These are phyloP conservation scores for Magnusiomyces suaveolens DNA, from an alignment of 1,139 yeast species.

Conservation along the genomic window DNA sequence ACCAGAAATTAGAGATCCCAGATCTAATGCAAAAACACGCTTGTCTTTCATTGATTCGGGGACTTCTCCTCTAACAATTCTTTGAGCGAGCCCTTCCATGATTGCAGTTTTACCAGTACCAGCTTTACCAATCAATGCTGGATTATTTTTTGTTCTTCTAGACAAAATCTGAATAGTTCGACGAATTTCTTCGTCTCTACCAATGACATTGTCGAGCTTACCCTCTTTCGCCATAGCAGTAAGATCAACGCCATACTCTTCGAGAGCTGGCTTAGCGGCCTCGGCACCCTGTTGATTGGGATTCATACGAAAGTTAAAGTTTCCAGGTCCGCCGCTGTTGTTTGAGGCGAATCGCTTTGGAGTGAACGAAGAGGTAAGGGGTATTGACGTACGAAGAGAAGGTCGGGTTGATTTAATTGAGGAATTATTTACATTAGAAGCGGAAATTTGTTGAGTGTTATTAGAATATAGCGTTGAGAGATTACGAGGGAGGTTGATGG, in stretches of 20 bases:
- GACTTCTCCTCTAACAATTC: conserved; percentile 83
- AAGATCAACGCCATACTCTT: conserved; percentile 73
- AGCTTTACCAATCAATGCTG: conserved; percentile 87
- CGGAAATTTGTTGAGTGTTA: neutral
- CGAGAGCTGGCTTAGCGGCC: conserved; percentile 65
- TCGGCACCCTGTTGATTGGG: conserved; percentile 28
- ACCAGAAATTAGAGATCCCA: conserved; percentile 85
- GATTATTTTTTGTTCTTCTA: conserved; percentile 87
- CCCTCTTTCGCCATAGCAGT: conserved; percentile 84
- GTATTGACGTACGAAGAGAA: neutral
- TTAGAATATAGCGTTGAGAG: neutral
- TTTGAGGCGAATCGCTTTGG: conserved; percentile 7
- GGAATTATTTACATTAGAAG: neutral
- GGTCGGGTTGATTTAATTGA: neutral
- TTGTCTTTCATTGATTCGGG: conserved; percentile 89
- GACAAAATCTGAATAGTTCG: conserved; percentile 87
- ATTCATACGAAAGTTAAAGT: conserved; percentile 14
- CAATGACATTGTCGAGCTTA: conserved; percentile 91
- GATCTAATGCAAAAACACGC: conserved; percentile 69
- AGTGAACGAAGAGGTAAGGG: neutral
- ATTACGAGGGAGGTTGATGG: neutral
- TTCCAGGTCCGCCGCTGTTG: conserved; percentile 8
- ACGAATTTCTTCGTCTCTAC: conserved; percentile 89
- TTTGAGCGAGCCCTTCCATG: conserved; percentile 91
- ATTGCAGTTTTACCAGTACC: conserved; percentile 98